Conservation (phyloP, 163 green algal genomes). For the Trebouxiophyceae sp. region DNA sequence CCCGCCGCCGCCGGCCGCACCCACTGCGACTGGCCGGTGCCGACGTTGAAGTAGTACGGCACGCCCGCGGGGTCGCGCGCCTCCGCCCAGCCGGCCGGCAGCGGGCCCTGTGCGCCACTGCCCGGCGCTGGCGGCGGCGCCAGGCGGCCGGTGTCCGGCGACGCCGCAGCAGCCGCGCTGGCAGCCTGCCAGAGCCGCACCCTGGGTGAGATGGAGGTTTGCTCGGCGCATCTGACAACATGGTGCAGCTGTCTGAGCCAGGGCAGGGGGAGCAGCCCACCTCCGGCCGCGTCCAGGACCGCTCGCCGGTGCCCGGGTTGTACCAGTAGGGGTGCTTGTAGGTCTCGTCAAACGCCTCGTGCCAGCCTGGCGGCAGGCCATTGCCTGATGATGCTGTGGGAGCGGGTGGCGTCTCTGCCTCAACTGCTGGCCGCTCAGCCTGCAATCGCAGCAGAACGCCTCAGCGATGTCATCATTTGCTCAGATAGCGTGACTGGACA, state of each 20-base stretch:
- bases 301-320: slow-evolving; percentile 54
- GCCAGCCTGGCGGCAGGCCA: slow-evolving; percentile 57
- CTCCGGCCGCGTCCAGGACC: slow-evolving; percentile 44
- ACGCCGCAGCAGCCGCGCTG: too few relatives aligned
- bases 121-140: too few relatives aligned
- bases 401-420: background rate
- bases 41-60: too few relatives aligned
- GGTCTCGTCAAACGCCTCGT: slow-evolving; percentile 48
- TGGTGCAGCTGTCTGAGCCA: too few relatives aligned
- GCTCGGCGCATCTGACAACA: background rate
- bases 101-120: too few relatives aligned
- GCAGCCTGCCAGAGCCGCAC: too few relatives aligned
- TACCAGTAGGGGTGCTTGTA: slow-evolving; percentile 68
- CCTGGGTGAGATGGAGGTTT: background rate
- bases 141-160: too few relatives aligned
- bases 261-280: background rate
- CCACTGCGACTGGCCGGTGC: slow-evolving; percentile 48
- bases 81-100: too few relatives aligned
- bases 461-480: background rate
- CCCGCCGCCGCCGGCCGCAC: slow-evolving; percentile 17
- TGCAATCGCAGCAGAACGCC: background rate
- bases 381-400: background rate
- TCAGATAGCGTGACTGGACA: background rate
- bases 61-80: too few relatives aligned
- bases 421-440: background rate